Percentiles rank a stretch among this genome's conserved stretches.
These are phyloP conservation scores for Blastocystis sp. DNA, from an alignment of 352 stramenopile genomes.

Conservation along the genomic window DNA sequence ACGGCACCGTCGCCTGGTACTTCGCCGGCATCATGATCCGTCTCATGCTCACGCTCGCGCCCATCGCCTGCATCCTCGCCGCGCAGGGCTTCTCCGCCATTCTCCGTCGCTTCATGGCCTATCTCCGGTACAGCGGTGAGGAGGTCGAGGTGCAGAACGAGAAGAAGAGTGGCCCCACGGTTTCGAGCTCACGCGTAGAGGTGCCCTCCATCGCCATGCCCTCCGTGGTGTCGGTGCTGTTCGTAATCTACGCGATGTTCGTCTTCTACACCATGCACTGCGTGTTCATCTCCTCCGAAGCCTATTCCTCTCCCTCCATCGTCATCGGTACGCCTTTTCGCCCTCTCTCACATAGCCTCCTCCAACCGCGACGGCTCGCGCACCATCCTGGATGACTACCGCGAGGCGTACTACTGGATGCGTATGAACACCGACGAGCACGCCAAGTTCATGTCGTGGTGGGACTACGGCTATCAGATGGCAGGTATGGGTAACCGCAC, in stretches of 20 bases:
- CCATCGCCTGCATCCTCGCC: constrained; percentile 88
- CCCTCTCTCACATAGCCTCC: constrained; percentile 42
- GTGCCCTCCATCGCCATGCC: background rate
- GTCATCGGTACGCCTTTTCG: constrained; percentile 83
- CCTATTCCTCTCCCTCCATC: constrained; percentile 88
- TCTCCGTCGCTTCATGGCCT: constrained; percentile 77
- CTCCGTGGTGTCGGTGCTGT: constrained; percentile 74
- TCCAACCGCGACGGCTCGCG: constrained; percentile 81
- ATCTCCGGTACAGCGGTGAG: constrained; percentile 71
- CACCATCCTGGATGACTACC: constrained; percentile 94
- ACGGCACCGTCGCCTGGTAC: constrained; percentile 88
- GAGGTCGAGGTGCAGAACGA: constrained; percentile 41
- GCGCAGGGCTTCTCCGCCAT: constrained; percentile 84
- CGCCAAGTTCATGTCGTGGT: constrained; percentile 79
- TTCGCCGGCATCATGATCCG: constrained; percentile 84
- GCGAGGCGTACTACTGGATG: constrained; percentile 90
- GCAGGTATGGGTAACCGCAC: constrained; percentile 85
- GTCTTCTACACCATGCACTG: constrained; percentile 87
- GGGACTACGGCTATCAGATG: constrained; percentile 90
- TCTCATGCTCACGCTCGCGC: constrained; percentile 88
- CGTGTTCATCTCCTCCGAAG: constrained; percentile 86
- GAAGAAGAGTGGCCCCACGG: constrained; percentile 36
- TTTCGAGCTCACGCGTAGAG: background rate
- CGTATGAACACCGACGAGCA: constrained; percentile 86
- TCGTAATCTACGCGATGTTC: constrained; percentile 80